Conservation (phyloP, 2,329 filamentous ascomycete species). For the Esteya vermicola region DNA sequence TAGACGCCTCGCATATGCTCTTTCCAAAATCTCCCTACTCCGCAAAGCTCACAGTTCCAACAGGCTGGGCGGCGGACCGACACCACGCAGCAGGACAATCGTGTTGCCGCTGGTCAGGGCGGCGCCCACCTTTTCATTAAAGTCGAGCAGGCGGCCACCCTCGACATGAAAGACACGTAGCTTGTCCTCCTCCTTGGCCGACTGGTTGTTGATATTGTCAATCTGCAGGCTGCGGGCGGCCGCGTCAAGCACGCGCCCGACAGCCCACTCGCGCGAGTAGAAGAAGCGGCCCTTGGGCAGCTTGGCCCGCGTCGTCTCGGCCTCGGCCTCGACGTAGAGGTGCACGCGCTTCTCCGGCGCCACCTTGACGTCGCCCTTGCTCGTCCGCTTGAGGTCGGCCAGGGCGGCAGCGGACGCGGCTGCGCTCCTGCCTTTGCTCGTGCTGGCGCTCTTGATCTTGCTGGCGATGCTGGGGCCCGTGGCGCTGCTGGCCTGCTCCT, state of each 20-base stretch:
- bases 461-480: too few relatives aligned
- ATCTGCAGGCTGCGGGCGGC: slow-evolving; percentile 67
- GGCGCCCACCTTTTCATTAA: slow-evolving; percentile 69
- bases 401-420: slow-evolving; percentile 53
- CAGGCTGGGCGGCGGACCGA: slow-evolving; percentile 64
- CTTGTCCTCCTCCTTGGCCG: slow-evolving; percentile 60
- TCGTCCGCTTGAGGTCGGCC: slow-evolving; percentile 68
- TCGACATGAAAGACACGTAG: slow-evolving; percentile 88
- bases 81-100: slow-evolving; percentile 72
- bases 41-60: slow-evolving; percentile 34
- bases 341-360: slow-evolving; percentile 78
- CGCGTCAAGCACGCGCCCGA: slow-evolving; percentile 67
- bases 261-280: slow-evolving; percentile 75
- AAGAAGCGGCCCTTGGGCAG: slow-evolving; percentile 71
- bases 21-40: too few relatives aligned
- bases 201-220: slow-evolving; percentile 71
- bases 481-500: slow-evolving; percentile 41
- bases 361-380: slow-evolving; percentile 80
- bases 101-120: slow-evolving; percentile 72
- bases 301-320: slow-evolving; percentile 71
- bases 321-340: slow-evolving; percentile 78
- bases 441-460: too few relatives aligned
- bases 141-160: slow-evolving; percentile 72
- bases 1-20: too few relatives aligned
- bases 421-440: too few relatives aligned